Conservation (phyloP, 2,329 filamentous ascomycete genomes). For the Fusarium nelsonii region DNA sequence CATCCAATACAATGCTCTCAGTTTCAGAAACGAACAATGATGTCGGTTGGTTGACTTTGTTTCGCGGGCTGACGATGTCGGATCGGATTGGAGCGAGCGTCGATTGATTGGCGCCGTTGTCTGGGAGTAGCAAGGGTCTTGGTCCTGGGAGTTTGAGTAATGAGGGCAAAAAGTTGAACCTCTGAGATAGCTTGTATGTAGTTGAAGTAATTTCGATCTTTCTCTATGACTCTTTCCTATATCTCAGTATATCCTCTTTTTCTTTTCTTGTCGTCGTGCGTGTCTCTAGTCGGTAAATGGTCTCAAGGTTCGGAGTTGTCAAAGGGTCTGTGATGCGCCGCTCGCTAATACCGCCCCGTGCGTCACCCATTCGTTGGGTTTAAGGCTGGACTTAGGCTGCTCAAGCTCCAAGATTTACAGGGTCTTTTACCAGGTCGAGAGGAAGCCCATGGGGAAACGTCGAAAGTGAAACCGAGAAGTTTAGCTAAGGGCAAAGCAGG, state of each 20-base stretch:
- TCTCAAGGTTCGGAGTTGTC: slow-evolving; percentile 25
- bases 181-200: neutral
- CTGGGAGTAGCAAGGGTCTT: slow-evolving; percentile 42
- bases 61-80: slow-evolving; percentile 34
- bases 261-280: neutral
- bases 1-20: slow-evolving; percentile 29
- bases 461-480: neutral
- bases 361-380: slow-evolving; percentile 39
- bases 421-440: slow-evolving; percentile 21
- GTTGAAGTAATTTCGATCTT: neutral
- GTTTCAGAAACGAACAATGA: slow-evolving; percentile 36
- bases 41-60: slow-evolving; percentile 37
- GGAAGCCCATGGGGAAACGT: neutral
- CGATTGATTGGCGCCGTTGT: slow-evolving; percentile 46
- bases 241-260: neutral
- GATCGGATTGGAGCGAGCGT: slow-evolving; percentile 34
- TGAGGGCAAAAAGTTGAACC: slow-evolving; percentile 1
- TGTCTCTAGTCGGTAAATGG: neutral
- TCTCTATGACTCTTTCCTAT: neutral
- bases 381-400: slow-evolving; percentile 5
- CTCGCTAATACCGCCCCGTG: slow-evolving; percentile 39
- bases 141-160: slow-evolving; percentile 26
- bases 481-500: neutral
- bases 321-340: slow-evolving; percentile 39
- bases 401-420: slow-evolving; percentile 29